Evolutionary conservation across 768 basidiomycete species (phyloP).

Genomic region (Daedalea quercina): DNA sequence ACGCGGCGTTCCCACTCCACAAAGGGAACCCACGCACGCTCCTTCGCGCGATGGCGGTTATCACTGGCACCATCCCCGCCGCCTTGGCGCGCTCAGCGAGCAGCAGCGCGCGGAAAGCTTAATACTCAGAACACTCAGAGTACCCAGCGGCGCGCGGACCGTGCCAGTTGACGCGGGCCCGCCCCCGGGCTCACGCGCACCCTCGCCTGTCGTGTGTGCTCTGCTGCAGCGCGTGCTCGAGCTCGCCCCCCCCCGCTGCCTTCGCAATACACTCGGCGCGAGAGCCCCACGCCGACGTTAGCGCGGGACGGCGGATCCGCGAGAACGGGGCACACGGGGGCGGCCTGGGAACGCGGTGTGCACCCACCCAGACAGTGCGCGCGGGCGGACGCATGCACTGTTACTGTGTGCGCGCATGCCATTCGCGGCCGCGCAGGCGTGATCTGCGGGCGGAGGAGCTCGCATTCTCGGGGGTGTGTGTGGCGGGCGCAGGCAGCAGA

Average conservation of each 20-base stretch:
- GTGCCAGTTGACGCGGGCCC: background rate
- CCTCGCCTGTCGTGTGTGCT: no score
- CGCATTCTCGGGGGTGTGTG: no score
- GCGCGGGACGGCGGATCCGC: background rate
- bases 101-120: background rate
- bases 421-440: background rate
- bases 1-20: no score
- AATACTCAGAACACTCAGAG: background rate
- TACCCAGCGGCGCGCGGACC: background rate
- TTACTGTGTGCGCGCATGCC: background rate
- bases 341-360: background rate
- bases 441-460: no score
- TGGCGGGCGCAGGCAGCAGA: no score
- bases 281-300: background rate
- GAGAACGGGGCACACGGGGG: background rate
- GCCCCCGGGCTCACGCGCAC: no score
- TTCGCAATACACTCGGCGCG: background rate
- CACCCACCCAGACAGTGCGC: background rate
- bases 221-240: no score
- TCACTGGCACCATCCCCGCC: no score
- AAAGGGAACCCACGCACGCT: background rate
- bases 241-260: background rate
- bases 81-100: background rate
- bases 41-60: no score
- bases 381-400: background rate